These are phyloP conservation scores for Schizosaccharomyces cryophilus DNA, from an alignment of 805 yeast species.

Conservation along the genomic window DNA sequence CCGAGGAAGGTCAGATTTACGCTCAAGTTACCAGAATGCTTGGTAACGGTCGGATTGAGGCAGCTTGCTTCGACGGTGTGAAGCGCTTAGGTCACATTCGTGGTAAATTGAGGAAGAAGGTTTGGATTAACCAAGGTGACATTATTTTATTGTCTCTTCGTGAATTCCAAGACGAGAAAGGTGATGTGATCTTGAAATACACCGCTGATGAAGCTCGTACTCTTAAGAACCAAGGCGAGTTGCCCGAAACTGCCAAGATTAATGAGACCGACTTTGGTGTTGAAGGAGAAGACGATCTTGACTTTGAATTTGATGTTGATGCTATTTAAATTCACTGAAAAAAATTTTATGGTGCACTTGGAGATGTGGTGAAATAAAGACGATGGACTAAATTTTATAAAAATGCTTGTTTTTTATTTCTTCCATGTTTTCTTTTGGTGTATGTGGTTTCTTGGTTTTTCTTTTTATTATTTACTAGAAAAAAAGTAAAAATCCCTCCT, in stretches of 20 bases:
- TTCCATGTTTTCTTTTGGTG: background rate
- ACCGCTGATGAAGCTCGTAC: slow-evolving; percentile 96
- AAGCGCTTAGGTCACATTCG: slow-evolving; percentile 93
- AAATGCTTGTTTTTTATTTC: background rate
- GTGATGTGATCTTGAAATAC: slow-evolving; percentile 92
- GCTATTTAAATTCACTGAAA: slow-evolving; percentile 34
- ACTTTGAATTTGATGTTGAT: slow-evolving; percentile 95
- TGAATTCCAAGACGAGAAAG: slow-evolving; percentile 94
- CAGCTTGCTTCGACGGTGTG: slow-evolving; percentile 78
- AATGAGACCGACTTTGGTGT: slow-evolving; percentile 94
- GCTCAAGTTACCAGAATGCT: slow-evolving; percentile 96
- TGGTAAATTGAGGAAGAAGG: slow-evolving; percentile 97
- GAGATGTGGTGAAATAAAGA: too few species aligned
- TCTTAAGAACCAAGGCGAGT: slow-evolving; percentile 81
- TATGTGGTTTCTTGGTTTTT: background rate
- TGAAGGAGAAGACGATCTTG: slow-evolving; percentile 91
- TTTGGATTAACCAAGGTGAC: slow-evolving; percentile 98
- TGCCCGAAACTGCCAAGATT: slow-evolving; percentile 90
- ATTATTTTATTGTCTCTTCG: slow-evolving; percentile 84
- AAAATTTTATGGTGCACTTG: too few species aligned
- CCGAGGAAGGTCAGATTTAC: slow-evolving; percentile 88
- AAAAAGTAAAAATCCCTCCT: too few species aligned
- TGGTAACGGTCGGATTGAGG: slow-evolving; percentile 94
- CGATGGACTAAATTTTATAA: background rate
- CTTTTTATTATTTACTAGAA: too few species aligned